phyloP scores from a whole-genome alignment of 352 stramenopile genomes.

The Discostella stelligera region DNA sequence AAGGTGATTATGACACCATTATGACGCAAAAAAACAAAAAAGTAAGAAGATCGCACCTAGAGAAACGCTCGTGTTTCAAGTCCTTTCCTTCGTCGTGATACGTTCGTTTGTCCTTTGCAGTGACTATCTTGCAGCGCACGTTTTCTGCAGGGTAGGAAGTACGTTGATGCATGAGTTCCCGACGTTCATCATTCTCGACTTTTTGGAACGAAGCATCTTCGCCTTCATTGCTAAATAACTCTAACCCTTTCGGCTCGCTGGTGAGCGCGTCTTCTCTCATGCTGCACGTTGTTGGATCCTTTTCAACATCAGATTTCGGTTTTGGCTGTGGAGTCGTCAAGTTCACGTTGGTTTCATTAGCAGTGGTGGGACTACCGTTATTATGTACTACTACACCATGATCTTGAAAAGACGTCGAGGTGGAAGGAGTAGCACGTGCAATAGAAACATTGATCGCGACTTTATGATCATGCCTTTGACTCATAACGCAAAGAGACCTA shows the following conservation, averaged over 20 bases:
- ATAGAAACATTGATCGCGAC: constrained; percentile 1
- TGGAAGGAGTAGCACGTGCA: constrained; percentile 4
- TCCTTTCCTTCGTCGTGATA: constrained; percentile 34
- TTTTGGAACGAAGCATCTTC: constrained; percentile 4
- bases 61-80: constrained; percentile 22
- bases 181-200: constrained; percentile 12
- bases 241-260: not conserved
- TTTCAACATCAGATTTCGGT: constrained; percentile 7
- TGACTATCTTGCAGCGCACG: constrained; percentile 9
- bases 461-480: constrained; percentile 28
- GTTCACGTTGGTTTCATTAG: not conserved
- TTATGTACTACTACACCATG: not conserved
- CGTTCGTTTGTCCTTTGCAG: constrained; percentile 29
- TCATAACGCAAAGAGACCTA: constrained; percentile 38
- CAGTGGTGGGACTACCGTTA: constrained; percentile 17
- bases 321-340: constrained; percentile 2
- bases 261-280: constrained; percentile 14
- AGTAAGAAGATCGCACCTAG: constrained; percentile 20
- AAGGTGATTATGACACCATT: not conserved
- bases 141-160: not conserved
- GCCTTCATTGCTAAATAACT: not conserved
- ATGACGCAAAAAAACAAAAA: not conserved
- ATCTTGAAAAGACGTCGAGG: not conserved
- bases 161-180: constrained; percentile 13
- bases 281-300: not conserved